Base-by-base conservation (phyloP, 768 basidiomycete species). In the Udeniomyces megalosporus region DNA sequence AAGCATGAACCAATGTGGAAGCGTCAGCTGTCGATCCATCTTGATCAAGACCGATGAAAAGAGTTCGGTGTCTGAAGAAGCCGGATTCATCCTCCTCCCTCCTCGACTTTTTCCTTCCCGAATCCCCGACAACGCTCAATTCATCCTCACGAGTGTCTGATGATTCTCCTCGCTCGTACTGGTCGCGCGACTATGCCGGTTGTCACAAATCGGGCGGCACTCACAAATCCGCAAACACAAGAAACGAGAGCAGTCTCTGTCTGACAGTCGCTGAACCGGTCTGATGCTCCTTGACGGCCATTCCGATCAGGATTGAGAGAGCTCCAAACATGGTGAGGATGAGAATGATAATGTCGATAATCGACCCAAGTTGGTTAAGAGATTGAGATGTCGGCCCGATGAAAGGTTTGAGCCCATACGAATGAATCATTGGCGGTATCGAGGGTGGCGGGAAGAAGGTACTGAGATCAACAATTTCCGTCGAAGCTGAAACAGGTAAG, bases 241-340 rank as follows among this genome's bases (percentile, higher is more conserved):
- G 48, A 28, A 62, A 56, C 26, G 24, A 15, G 2, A 62, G 49
- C 28, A 62, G 38, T 31, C 61, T 14, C 20, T 53, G 54, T 15
- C 61, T 24, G 17, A 62, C 61, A 0, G 61, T 62, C 6, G 44
- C 47, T 4, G 55, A 31, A 4, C 47, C 34, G 11, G 61, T 62
- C 44, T 51, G 2, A 26, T 35, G 29, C 61, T 62, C 61, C 22
- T 47, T 48, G 35, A 7, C 22, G n/a, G 53, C 48, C 1, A 62
- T 44, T 2, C 48, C 50, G n/a, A 34, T 31, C 2, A 62, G 54
- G 48, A 62, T 58, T 17, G 28, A 15, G 6, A 31, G 15, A 15
- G 61, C 54, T 57, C 93, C 93, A 67, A 90, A 10, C 35, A 62
- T 50, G 26, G 55, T 62, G 2, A 62, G 38, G 15, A 15, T 17